Percentiles rank a stretch among this genome's conserved stretches.
These are phyloP conservation scores for Eimeria sp. DNA, from an alignment of 169 alveolate species.

Conservation along the genomic window DNA sequence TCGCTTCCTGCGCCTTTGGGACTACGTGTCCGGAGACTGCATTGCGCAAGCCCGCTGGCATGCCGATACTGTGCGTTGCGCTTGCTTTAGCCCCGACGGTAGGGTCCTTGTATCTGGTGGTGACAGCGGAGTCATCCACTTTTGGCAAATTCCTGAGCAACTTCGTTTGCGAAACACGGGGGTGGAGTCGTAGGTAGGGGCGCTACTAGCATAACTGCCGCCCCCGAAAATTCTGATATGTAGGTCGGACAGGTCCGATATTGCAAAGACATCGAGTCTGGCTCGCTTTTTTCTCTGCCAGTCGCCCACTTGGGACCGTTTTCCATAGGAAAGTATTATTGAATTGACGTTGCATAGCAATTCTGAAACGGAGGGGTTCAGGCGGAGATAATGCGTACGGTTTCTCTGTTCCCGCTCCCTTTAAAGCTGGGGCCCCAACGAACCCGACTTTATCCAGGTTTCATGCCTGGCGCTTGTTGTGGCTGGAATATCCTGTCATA, in stretches of 20 bases:
- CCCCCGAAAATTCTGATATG: background rate
- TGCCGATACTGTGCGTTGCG: slow-evolving; percentile 73
- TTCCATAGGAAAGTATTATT: background rate
- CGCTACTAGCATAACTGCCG: background rate
- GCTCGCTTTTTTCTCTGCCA: background rate
- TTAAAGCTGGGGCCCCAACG: no score
- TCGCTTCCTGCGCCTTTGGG: slow-evolving; percentile 92
- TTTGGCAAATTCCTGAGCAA: slow-evolving; percentile 78
- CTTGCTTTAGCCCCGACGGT: slow-evolving; percentile 90
- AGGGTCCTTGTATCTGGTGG: slow-evolving; percentile 89
- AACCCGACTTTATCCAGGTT: background rate
- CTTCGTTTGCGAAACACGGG: background rate
- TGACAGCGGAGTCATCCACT: slow-evolving; percentile 91
- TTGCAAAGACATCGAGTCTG: background rate
- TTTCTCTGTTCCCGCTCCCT: background rate
- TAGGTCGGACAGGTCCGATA: background rate
- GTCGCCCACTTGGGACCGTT: background rate
- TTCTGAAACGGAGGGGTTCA: background rate
- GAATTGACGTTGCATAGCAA: background rate
- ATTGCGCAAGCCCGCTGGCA: slow-evolving; percentile 58
- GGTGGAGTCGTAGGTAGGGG: background rate
- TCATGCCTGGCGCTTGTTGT: background rate
- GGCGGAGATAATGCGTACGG: background rate
- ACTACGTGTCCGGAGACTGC: slow-evolving; percentile 92
- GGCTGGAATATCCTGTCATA: background rate